Percentiles rank a stretch among this genome's conserved stretches.
phyloP scores from a whole-genome alignment of 2,329 filamentous ascomycete genomes.

The Davidsoniella eucalypti region DNA sequence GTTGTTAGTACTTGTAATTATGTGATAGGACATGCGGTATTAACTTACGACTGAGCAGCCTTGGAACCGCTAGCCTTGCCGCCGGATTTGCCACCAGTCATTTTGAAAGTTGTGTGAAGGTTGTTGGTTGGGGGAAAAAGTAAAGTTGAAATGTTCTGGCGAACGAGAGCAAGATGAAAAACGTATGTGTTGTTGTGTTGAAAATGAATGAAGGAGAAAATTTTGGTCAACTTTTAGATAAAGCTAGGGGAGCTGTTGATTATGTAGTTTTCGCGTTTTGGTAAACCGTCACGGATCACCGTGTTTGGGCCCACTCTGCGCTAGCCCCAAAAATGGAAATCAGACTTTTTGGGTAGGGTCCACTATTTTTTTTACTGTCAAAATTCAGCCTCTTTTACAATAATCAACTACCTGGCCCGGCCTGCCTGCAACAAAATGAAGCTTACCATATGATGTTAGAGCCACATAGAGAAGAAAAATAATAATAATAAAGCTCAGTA shows the following conservation, averaged over 20 bases:
- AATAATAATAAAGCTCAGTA: too few relatives aligned
- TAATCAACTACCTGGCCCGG: not conserved
- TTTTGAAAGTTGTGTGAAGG: conserved; percentile 44
- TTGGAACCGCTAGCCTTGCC: conserved; percentile 99
- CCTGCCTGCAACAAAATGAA: too few relatives aligned
- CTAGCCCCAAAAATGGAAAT: conserved; percentile 17
- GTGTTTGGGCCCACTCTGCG: conserved; percentile 1
- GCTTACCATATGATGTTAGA: too few relatives aligned
- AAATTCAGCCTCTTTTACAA: conserved; percentile 6
- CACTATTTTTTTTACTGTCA: conserved; percentile 8
- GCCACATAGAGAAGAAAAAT: too few relatives aligned
- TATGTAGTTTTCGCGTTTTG: conserved; percentile 40
- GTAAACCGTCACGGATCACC: conserved; percentile 34
- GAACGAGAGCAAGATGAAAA: too few relatives aligned
- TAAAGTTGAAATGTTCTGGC: not conserved
- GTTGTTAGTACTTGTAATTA: conserved; percentile 21
- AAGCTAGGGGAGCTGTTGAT: conserved; percentile 29
- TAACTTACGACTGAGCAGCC: conserved; percentile 94
- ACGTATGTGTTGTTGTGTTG: too few relatives aligned
- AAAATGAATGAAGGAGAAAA: too few relatives aligned
- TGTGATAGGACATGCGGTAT: not conserved
- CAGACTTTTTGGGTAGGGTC: conserved; percentile 14
- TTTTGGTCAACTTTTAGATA: not conserved
- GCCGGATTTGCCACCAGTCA: conserved; percentile 99
- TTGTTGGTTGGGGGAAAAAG: not conserved